A percentile compares a stretch with the other conserved stretches of the same genome.
phyloP scores from a whole-genome alignment of 2,329 filamentous ascomycete species.

The Alternaria brassicae region DNA sequence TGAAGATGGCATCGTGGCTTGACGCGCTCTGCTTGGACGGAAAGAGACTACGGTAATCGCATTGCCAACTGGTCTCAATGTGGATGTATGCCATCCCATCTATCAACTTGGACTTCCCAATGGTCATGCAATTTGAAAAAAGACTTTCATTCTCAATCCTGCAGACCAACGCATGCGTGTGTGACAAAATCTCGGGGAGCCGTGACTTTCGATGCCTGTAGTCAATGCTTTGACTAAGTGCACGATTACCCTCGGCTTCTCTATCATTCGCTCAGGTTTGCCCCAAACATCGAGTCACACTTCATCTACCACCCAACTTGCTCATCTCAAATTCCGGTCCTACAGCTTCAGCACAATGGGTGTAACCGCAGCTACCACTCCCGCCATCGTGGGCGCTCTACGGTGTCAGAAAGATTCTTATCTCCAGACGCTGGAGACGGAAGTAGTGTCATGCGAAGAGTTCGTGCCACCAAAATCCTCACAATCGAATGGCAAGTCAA shows the following conservation, averaged over 20 bases:
- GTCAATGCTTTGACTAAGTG: constrained; percentile 21
- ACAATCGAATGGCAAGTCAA: constrained; percentile 31
- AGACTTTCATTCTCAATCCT: neutral
- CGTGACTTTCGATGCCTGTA: constrained; percentile 10
- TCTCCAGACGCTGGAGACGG: constrained; percentile 37
- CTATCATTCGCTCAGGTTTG: constrained; percentile 9
- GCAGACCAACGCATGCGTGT: neutral
- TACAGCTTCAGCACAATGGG: constrained; percentile 24
- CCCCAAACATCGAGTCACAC: constrained; percentile 14
- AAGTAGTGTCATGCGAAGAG: constrained; percentile 43
- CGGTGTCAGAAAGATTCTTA: constrained; percentile 46
- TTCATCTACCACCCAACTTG: neutral
- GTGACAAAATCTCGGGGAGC: neutral
- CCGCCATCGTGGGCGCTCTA: constrained; percentile 41
- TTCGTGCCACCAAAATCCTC: constrained; percentile 30
- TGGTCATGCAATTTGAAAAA: neutral
- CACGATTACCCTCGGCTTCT: constrained; percentile 21
- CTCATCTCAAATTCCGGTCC: neutral
- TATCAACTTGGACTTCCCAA: neutral
- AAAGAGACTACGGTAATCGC: neutral
- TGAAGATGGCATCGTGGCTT: neutral
- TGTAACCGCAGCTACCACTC: constrained; percentile 15
- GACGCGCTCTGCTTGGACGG: neutral
- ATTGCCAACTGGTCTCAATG: neutral
- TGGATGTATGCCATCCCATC: neutral